phyloP scores from a whole-genome alignment of 169 alveolate species.

The Cryptosporidium viatorum region DNA sequence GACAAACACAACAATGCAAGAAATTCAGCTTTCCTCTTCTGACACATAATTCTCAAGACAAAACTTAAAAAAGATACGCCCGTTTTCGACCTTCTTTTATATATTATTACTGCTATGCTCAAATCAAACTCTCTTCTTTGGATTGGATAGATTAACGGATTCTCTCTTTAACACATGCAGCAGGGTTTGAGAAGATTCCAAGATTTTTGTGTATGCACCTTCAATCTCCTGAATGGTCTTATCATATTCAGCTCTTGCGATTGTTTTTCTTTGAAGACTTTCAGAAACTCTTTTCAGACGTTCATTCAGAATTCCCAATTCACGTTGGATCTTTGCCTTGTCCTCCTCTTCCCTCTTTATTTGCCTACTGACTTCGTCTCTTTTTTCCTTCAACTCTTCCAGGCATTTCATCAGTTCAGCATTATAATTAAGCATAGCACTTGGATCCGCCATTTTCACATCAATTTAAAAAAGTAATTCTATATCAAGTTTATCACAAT shows the following conservation, averaged over 20 bases:
- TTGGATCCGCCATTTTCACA: slow-evolving; percentile 69
- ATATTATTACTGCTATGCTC: not conserved
- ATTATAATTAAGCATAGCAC: slow-evolving; percentile 86
- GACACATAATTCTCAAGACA: not conserved
- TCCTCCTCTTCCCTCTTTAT: slow-evolving; percentile 88
- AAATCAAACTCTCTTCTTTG: slow-evolving; percentile 78
- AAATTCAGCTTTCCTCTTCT: not conserved
- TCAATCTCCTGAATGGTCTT: slow-evolving; percentile 93
- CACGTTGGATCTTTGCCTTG: slow-evolving; percentile 86
- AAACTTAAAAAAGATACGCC: not conserved
- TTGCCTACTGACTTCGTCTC: slow-evolving; percentile 89
- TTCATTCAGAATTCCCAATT: slow-evolving; percentile 83
- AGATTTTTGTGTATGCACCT: slow-evolving; percentile 90
- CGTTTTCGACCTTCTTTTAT: not conserved
- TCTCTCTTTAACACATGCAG: slow-evolving; percentile 91
- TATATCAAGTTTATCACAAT: slow-evolving; percentile 11
- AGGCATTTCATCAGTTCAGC: slow-evolving; percentile 90
- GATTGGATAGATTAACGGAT: slow-evolving; percentile 83
- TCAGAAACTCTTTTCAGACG: slow-evolving; percentile 87
- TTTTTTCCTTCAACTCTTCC: slow-evolving; percentile 89
- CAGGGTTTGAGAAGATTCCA: slow-evolving; percentile 92
- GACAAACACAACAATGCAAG: not conserved
- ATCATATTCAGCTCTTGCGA: slow-evolving; percentile 91
- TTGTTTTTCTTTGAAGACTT: slow-evolving; percentile 87
- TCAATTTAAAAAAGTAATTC: slow-evolving; percentile 67